Evolutionary conservation across 2,329 filamentous ascomycete species (phyloP), one percentile per base, ranked within the genome.

Genomic region (Zymoseptoria crescenta): DNA sequence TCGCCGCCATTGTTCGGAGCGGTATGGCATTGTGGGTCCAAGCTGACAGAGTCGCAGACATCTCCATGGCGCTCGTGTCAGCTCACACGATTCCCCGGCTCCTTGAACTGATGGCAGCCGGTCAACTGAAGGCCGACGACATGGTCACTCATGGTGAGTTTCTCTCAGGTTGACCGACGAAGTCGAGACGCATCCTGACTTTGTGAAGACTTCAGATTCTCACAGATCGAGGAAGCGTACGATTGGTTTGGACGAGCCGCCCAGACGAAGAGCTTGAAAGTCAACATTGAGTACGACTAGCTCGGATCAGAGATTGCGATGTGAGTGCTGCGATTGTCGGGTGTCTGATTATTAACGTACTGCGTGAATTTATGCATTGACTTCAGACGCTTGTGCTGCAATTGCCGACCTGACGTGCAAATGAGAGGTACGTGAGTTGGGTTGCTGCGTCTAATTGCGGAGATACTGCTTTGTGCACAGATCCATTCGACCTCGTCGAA

Each of bases 91-190:
- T 68, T 30, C 67, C 68, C 41, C 64, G 62, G 9, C 50, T 69
- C 45, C 56, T 69, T 19, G 64, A 69, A 8, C 57, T 69, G 30
- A 55, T 62, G 45, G 62, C 64, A 1, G 62, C 62, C 8, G 66
- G 66, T 8, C 67, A 69, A 55, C 55, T 69, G 30, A 59, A 67
- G 45, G 63, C 64, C 1, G 56, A 56, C 27, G 62, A 56, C 24
- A 60, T 69, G 64, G 64, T 69, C 24, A 69, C 64, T 6, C 67
- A 69, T 52, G 65, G 63, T 66, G 41, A 49, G 64, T 59, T n/a
- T n/a, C n/a, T n/a, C n/a, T n/a, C n/a, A n/a, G n/a, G n/a, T n/a
- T n/a, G n/a, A n/a, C n/a, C n/a, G n/a, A n/a, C n/a, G n/a, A n/a
- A n/a, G n/a, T n/a, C n/a, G n/a, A n/a, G n/a, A n/a, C n/a, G n/a